Evolutionary conservation across 352 stramenopile species (phyloP).

Genomic region (Phytophthora ohioensis): DNA sequence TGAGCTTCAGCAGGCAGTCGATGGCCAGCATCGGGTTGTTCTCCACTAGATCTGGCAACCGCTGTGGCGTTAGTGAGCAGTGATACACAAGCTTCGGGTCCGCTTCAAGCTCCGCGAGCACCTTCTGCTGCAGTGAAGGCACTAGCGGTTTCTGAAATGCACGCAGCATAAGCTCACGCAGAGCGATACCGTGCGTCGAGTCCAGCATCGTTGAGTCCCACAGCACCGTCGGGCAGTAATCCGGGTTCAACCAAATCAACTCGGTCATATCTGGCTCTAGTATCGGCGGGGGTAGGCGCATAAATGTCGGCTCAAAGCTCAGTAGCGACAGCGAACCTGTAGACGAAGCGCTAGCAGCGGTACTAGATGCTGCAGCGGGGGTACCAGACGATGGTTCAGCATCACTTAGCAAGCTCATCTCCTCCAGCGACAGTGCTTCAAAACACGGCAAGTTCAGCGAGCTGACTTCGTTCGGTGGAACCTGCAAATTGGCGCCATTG

Average conservation of each 20-base stretch:
- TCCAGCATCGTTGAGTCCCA: slow-evolving; percentile 93
- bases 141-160: slow-evolving; percentile 92
- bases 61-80: slow-evolving; percentile 93
- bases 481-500: slow-evolving; percentile 75
- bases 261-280: slow-evolving; percentile 90
- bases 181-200: slow-evolving; percentile 82
- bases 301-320: slow-evolving; percentile 91
- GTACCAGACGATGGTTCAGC: slow-evolving; percentile 36
- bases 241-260: slow-evolving; percentile 93
- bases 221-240: slow-evolving; percentile 91
- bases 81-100: slow-evolving; percentile 93
- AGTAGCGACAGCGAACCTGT: slow-evolving; percentile 75
- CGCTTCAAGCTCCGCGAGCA: slow-evolving; percentile 89
- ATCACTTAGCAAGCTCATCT: slow-evolving; percentile 68
- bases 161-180: slow-evolving; percentile 91
- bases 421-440: slow-evolving; percentile 76
- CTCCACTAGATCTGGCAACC: slow-evolving; percentile 96
- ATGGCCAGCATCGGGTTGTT: slow-evolving; percentile 99
- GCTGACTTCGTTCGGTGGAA: slow-evolving; percentile 77
- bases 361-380: slow-evolving; percentile 27
- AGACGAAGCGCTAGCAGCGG: slow-evolving; percentile 36
- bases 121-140: slow-evolving; percentile 90
- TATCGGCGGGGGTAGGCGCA: slow-evolving; percentile 85
- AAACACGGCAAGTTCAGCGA: slow-evolving; percentile 73
- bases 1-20: slow-evolving; percentile 94